Evolutionary conservation across 2,329 filamentous ascomycete species (phyloP).

Genomic region (Chrysosporium keratinophilum): DNA sequence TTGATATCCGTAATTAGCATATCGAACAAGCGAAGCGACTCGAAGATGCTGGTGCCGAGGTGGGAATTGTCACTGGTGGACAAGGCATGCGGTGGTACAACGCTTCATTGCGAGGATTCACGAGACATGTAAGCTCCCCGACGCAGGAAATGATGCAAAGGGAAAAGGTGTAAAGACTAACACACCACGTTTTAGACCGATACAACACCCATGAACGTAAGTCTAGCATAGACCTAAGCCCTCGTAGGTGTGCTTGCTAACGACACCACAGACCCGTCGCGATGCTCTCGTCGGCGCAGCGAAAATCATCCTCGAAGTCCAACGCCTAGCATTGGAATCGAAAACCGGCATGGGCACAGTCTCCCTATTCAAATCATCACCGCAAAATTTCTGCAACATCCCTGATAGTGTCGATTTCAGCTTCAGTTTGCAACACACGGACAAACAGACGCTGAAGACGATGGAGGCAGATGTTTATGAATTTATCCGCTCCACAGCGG

Average conservation of each 20-base stretch:
- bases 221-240: background rate
- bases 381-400: background rate
- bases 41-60: background rate
- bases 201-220: background rate
- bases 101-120: background rate
- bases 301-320: background rate
- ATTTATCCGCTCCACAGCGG: background rate
- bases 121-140: background rate
- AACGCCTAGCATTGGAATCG: background rate
- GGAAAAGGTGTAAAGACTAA: background rate
- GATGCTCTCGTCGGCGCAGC: background rate
- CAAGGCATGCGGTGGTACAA: background rate
- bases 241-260: background rate
- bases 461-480: background rate
- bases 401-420: background rate
- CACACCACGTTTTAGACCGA: background rate
- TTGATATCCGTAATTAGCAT: background rate
- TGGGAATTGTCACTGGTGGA: background rate
- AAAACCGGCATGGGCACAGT: background rate
- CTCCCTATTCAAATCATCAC: background rate
- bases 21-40: background rate
- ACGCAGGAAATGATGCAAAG: background rate
- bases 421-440: background rate
- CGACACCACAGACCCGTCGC: background rate
- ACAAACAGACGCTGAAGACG: background rate